Evolutionary conservation across 495 filamentous ascomycete genomes (phyloP).

Genomic region (Staphylotrichum longicolle): DNA sequence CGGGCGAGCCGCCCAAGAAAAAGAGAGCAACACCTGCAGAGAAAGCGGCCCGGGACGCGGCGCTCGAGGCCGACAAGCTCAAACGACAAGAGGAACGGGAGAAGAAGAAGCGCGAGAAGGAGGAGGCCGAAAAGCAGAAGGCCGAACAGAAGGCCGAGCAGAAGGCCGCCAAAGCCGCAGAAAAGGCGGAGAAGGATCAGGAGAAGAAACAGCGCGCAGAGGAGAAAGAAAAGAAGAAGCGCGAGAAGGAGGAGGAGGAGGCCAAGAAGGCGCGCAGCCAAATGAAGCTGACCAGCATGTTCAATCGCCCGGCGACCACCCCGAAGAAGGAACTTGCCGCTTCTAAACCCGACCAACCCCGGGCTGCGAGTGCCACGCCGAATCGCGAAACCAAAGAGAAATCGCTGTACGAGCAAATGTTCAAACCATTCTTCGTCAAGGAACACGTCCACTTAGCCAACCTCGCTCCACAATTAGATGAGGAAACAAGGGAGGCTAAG

Average conservation of each 20-base stretch:
- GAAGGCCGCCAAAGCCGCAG: conserved; percentile 19
- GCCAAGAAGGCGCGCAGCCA: conserved; percentile 62
- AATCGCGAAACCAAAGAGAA: conserved; percentile 33
- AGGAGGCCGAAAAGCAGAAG: conserved; percentile 41
- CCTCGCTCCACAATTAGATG: conserved; percentile 50
- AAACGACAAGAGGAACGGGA: conserved; percentile 44
- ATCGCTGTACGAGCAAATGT: conserved; percentile 67
- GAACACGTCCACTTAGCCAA: conserved; percentile 62
- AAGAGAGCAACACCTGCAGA: conserved; percentile 54
- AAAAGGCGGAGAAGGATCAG: conserved; percentile 49
- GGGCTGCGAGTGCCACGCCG: conserved; percentile 22
- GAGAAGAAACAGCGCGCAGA: conserved; percentile 46
- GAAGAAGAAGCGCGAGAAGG: conserved; percentile 45
- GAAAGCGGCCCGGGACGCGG: conserved; percentile 40
- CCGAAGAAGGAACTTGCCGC: conserved; percentile 34
- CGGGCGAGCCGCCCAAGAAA: conserved; percentile 42
- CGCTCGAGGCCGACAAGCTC: conserved; percentile 41
- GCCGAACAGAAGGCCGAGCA: conserved; percentile 47
- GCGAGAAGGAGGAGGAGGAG: conserved; percentile 58
- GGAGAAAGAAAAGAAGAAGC: conserved; percentile 62
- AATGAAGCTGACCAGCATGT: conserved; percentile 48
- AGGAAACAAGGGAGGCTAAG: conserved; percentile 52
- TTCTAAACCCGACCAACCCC: conserved; percentile 20
- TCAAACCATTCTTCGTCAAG: conserved; percentile 76
- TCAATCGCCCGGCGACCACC: conserved; percentile 49